These are phyloP conservation scores for Zymoseptoria ardabiliae DNA, from an alignment of 2,329 filamentous ascomycete species.

Conservation along the genomic window DNA sequence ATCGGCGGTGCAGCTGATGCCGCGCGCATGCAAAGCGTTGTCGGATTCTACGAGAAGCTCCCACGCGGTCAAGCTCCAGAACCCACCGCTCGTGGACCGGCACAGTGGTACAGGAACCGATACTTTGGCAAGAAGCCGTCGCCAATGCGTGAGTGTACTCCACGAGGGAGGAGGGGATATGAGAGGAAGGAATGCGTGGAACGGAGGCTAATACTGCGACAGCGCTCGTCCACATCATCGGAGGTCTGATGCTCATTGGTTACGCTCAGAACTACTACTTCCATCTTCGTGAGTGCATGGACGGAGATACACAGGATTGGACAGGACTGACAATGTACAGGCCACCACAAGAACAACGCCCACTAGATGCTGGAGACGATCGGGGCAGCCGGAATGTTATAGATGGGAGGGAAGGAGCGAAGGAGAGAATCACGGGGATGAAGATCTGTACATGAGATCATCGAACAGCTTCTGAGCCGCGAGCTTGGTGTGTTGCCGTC, in stretches of 20 bases:
- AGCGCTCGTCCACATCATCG: constrained; percentile 87
- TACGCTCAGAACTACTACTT: constrained; percentile 99
- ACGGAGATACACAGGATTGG: background rate
- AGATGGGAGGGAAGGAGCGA: constrained; percentile 4
- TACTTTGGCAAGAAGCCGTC: constrained; percentile 96
- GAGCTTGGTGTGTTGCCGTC: background rate
- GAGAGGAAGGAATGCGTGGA: constrained; percentile 1
- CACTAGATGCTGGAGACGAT: constrained; percentile 54
- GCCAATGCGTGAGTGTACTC: constrained; percentile 67
- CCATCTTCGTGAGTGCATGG: constrained; percentile 77
- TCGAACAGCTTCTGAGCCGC: constrained; percentile 9
- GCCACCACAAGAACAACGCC: constrained; percentile 99
- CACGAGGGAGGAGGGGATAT: constrained; percentile 1
- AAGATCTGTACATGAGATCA: constrained; percentile 17
- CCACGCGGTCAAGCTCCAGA: constrained; percentile 86
- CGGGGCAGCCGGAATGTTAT: background rate
- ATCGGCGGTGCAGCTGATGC: constrained; percentile 94
- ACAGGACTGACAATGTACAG: constrained; percentile 43
- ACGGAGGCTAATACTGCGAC: constrained; percentile 15
- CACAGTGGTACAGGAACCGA: constrained; percentile 74
- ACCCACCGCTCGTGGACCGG: constrained; percentile 69
- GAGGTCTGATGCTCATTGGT: constrained; percentile 68
- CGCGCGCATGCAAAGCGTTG: constrained; percentile 93
- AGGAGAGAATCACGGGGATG: constrained; percentile 5
- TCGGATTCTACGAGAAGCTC: constrained; percentile 98